Evolutionary conservation across 2,329 filamentous ascomycete genomes (phyloP).

Genomic region (Aureobasidium sp.): DNA sequence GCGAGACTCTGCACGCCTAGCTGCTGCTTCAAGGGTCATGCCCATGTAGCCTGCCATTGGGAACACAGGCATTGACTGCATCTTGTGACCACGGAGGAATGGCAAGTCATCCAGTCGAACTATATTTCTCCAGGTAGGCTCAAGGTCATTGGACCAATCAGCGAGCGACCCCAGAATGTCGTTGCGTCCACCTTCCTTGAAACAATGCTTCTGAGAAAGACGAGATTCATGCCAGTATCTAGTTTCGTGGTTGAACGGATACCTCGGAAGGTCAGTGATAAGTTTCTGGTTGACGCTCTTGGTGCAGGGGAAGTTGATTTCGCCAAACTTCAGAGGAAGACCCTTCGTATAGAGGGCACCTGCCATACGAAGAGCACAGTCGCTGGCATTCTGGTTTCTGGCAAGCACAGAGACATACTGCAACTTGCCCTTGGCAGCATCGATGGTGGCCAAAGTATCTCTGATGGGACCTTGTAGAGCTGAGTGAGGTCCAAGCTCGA

Average conservation of each 20-base stretch:
- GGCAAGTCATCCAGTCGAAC: slow-evolving; percentile 24
- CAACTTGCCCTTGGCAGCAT: slow-evolving; percentile 6
- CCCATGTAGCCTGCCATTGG: slow-evolving; percentile 24
- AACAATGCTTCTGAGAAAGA: slow-evolving; percentile 6
- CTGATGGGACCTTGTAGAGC: slow-evolving; percentile 34
- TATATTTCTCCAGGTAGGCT: slow-evolving; percentile 24
- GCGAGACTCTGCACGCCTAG: background rate
- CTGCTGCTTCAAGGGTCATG: slow-evolving; percentile 21
- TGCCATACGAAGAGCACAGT: slow-evolving; percentile 2
- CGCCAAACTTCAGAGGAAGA: background rate
- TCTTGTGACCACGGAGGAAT: slow-evolving; percentile 29
- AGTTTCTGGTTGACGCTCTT: slow-evolving; percentile 5
- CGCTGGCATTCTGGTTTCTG: slow-evolving; percentile 1
- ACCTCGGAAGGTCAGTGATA: slow-evolving; percentile 17
- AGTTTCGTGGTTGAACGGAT: slow-evolving; percentile 18
- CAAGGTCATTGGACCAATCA: slow-evolving; percentile 8
- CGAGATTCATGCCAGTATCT: slow-evolving; percentile 18
- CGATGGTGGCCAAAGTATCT: slow-evolving; percentile 24
- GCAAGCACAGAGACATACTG: slow-evolving; percentile 10
- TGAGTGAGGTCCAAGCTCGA: slow-evolving; percentile 42
- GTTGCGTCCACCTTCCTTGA: slow-evolving; percentile 8
- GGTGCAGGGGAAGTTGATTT: slow-evolving; percentile 8
- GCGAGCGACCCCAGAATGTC: slow-evolving; percentile 8
- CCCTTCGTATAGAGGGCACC: slow-evolving; percentile 4
- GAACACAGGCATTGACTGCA: slow-evolving; percentile 28